Conservation (phyloP, 768 basidiomycete genomes). For the Boletus subcaerulescens region DNA sequence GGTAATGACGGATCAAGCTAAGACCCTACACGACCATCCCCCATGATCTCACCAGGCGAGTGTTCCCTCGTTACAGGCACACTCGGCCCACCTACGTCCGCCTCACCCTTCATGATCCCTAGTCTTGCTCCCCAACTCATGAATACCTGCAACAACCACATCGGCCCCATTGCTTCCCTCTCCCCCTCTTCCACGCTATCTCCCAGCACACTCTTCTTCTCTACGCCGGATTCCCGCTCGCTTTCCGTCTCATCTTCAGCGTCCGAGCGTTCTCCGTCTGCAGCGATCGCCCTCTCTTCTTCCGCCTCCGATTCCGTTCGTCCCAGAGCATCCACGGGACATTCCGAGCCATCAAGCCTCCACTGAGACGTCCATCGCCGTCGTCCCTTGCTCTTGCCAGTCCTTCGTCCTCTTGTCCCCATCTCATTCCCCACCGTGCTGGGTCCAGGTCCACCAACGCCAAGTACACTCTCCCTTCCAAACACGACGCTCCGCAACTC, state of each 20-base stretch:
- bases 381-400: conserved; percentile 52
- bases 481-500: conserved; percentile 67
- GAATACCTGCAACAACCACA: conserved; percentile 76
- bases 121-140: conserved; percentile 73
- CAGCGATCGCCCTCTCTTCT: conserved; percentile 50
- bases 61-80: conserved; percentile 16
- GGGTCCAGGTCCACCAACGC: not conserved
- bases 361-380: conserved; percentile 44
- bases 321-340: conserved; percentile 64
- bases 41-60: conserved; percentile 11
- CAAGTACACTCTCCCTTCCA: conserved; percentile 51
- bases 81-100: conserved; percentile 16
- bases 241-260: conserved; percentile 29
- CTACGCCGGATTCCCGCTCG: conserved; percentile 27
- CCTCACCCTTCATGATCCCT: conserved; percentile 38
- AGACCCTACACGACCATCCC: conserved; percentile 4
- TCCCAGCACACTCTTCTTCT: conserved; percentile 7
- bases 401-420: conserved; percentile 28
- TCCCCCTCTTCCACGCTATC: conserved; percentile 39
- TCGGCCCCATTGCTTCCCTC: conserved; percentile 60
- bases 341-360: conserved; percentile 60
- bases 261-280: conserved; percentile 30
- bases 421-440: conserved; percentile 57
- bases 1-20: conserved; percentile 14
- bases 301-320: conserved; percentile 76